Base-by-base conservation (phyloP, 2,329 filamentous ascomycete species). In the Colletotrichum aenigma region DNA sequence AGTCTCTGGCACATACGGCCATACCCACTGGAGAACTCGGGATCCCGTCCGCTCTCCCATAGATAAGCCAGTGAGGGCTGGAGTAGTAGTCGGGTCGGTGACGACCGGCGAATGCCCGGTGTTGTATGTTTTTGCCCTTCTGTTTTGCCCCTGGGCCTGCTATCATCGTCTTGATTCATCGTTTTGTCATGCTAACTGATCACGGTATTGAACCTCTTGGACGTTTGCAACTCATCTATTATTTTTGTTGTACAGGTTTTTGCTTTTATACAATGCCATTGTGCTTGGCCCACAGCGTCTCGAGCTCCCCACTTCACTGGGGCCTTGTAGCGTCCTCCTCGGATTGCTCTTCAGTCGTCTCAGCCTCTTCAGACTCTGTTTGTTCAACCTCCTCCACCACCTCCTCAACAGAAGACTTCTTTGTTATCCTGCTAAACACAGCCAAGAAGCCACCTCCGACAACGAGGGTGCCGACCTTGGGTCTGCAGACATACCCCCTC, bases 391-490 rank as follows among this genome's bases (percentile, higher is more conserved):
- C 64, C 8, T 60, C 34, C 21, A 7, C 16, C 26, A 24, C 28
- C 21, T 36, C 34, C 26, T 12, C 26, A 4, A n/a, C 55, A 24
- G 69, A 24, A n/a, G 36, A 62, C 12, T 24, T 43, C 18, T 21
- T 34, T 8, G 38, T 24, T 30, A 75, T 30, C 60, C 61, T 76
- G 43, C 58, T 73, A 65, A 85, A 79, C 7, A 87, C 81, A 24
- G 83, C 85, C 24, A 87, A 79, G 66, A 87, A 87, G 1, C 86
- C 86, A 28, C 86, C 86, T 0, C 86, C 86, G 0, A 81, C 83
- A 30, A 87, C 77, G 43, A 83, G 81, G 36, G 85, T 83, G 6
- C 85, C 85, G 6, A 87, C 86, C 78, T 83, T 86, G 32, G 86
- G 86, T 52, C 86, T 81, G 81, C 87, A 86, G 12, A 87, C 82